Percentiles rank a stretch among this genome's conserved stretches.
These are phyloP conservation scores for Narthecium ossifragum DNA, from an alignment of 106 monocot species.

Conservation along the genomic window DNA sequence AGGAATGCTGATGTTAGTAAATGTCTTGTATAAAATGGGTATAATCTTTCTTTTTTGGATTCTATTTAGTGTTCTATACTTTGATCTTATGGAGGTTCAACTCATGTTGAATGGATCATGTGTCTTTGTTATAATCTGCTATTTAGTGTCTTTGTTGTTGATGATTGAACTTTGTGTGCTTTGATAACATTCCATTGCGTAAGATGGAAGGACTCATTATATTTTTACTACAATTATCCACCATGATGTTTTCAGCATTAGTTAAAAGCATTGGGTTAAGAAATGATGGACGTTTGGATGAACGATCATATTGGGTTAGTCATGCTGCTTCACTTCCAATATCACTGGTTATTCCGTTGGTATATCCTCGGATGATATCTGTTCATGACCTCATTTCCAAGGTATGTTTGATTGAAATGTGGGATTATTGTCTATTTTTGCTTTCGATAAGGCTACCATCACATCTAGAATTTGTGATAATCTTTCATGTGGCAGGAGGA, in stretches of 20 bases:
- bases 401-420: slow-evolving; percentile 33
- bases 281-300: slow-evolving; percentile 94
- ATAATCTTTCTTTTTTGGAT: no score
- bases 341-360: slow-evolving; percentile 62
- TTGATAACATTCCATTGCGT: no score
- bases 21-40: no score
- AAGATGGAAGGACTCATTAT: no score
- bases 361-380: slow-evolving; percentile 92
- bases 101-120: no score
- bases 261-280: slow-evolving; percentile 77
- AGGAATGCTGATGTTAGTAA: no score
- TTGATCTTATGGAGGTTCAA: no score
- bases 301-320: slow-evolving; percentile 81
- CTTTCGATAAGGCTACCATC: not conserved
- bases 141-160: no score
- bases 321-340: slow-evolving; percentile 55
- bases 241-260: slow-evolving; percentile 52
- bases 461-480: not conserved
- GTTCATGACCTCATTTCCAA: slow-evolving; percentile 63
- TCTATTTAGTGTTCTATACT: no score
- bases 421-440: not conserved
- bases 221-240: no score
- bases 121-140: no score
- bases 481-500: slow-evolving; percentile 40
- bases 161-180: no score